phyloP scores from a whole-genome alignment of 306 rosid genomes.

The Malus orientalis region DNA sequence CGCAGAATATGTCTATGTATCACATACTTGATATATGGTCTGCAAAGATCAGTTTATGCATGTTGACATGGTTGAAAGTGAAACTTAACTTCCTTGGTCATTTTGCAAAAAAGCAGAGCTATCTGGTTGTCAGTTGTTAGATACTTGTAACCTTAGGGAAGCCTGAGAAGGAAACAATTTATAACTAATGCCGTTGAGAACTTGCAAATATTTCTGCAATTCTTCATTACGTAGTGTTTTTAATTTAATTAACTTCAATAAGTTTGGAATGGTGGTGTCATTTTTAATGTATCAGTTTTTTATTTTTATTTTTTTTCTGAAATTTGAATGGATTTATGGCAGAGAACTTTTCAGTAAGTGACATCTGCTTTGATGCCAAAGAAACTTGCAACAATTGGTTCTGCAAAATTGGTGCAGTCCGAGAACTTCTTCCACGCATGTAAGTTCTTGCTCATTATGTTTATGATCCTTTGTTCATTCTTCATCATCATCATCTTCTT shows the following conservation, averaged over 20 bases:
- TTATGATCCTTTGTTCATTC: neutral
- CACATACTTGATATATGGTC: neutral
- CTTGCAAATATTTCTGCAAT: neutral
- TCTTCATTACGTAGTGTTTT: neutral
- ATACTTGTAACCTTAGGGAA: neutral
- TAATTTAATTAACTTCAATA: neutral
- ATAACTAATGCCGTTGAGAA: neutral
- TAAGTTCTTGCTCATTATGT: conserved; percentile 26
- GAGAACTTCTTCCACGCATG: conserved; percentile 99
- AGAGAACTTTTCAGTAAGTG: conserved; percentile 59
- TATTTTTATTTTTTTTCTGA: neutral
- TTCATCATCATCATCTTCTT: neutral
- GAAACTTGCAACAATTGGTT: conserved; percentile 98
- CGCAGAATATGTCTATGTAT: too few relatives aligned
- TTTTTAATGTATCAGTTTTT: conserved; percentile 7
- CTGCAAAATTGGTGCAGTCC: conserved; percentile 84
- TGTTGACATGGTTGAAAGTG: neutral
- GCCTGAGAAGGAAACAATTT: neutral
- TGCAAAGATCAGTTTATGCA: neutral
- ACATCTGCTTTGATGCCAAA: conserved; percentile 68
- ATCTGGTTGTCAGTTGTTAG: neutral
- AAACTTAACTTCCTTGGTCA: neutral
- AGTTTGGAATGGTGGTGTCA: conserved; percentile 6
- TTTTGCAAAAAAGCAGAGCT: neutral
- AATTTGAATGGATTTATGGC: conserved; percentile 26